A percentile compares a stretch with the other conserved stretches of the same genome.
phyloP scores from a whole-genome alignment of 2,329 filamentous ascomycete species.

The Neonectria magnoliae region DNA sequence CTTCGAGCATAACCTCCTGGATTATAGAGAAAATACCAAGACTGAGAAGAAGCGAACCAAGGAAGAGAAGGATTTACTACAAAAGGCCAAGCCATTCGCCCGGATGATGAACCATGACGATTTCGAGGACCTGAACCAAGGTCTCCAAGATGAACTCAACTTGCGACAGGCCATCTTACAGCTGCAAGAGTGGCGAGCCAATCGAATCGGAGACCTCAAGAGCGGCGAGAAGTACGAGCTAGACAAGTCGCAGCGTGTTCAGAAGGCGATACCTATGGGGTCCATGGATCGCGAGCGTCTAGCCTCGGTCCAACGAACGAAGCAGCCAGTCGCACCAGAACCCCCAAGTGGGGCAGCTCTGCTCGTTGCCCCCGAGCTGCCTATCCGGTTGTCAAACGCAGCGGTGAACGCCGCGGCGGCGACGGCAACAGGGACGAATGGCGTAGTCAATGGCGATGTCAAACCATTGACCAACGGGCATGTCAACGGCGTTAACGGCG shows the following conservation, averaged over 20 bases:
- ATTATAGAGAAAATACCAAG: conserved; percentile 91
- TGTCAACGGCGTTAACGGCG: conserved; percentile 55
- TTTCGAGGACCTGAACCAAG: conserved; percentile 86
- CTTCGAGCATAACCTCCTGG: conserved; percentile 92
- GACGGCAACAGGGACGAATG: conserved; percentile 45
- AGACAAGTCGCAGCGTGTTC: conserved; percentile 82
- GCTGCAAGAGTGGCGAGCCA: conserved; percentile 90
- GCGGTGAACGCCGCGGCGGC: neutral
- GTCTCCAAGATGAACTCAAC: conserved; percentile 90
- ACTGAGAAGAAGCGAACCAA: conserved; percentile 95
- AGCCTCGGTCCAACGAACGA: conserved; percentile 75
- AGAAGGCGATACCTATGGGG: conserved; percentile 76
- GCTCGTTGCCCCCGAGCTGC: conserved; percentile 81
- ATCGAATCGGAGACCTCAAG: conserved; percentile 84
- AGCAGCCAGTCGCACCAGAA: conserved; percentile 73
- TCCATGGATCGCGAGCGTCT: conserved; percentile 85
- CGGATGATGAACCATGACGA: conserved; percentile 96
- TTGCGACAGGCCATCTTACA: conserved; percentile 89
- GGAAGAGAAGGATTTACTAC: conserved; percentile 89
- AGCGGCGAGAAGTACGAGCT: conserved; percentile 92
- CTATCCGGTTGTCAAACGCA: conserved; percentile 60
- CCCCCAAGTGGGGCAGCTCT: conserved; percentile 79
- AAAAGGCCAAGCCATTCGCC: conserved; percentile 95
- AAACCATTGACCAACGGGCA: conserved; percentile 62
- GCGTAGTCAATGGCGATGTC: conserved; percentile 57